Conservation (phyloP, 164 flowering plant species). For the Sedum album region DNA sequence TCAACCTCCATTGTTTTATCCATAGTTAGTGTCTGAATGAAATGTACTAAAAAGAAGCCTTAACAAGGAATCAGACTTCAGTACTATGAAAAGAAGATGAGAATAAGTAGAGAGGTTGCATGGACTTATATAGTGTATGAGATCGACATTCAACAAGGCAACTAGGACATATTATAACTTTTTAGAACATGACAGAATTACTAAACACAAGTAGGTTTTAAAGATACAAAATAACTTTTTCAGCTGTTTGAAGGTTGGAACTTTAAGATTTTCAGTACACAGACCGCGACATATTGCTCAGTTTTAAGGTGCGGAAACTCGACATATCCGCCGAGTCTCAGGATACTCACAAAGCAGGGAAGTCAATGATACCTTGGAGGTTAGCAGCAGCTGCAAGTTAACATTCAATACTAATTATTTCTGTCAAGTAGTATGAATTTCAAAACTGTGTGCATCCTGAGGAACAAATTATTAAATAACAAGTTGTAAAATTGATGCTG, state of each 20-base stretch:
- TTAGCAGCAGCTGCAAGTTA: not conserved
- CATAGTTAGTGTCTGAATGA: not conserved
- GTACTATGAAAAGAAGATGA: not conserved
- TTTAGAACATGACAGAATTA: not conserved
- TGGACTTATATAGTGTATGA: not conserved
- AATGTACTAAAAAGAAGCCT: not conserved
- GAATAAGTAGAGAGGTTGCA: not conserved
- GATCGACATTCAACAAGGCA: not conserved
- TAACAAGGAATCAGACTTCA: not conserved
- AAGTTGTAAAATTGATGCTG: not conserved
- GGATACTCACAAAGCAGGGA: not conserved
- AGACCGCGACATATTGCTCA: not conserved
- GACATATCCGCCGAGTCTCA: not conserved
- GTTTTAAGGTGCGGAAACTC: too few species aligned
- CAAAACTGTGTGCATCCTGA: not conserved
- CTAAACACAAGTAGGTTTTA: not conserved
- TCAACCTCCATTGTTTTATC: conserved; percentile 17
- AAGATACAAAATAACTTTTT: not conserved
- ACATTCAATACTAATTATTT: not conserved
- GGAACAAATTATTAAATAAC: not conserved
- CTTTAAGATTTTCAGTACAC: not conserved
- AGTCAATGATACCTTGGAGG: not conserved
- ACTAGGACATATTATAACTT: not conserved
- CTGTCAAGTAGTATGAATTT: not conserved
- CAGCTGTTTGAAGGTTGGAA: not conserved